Percentiles rank a stretch among this genome's conserved stretches.
Conservation (phyloP, 176 grass and related monocot genomes). For the Zoysia japonica region DNA sequence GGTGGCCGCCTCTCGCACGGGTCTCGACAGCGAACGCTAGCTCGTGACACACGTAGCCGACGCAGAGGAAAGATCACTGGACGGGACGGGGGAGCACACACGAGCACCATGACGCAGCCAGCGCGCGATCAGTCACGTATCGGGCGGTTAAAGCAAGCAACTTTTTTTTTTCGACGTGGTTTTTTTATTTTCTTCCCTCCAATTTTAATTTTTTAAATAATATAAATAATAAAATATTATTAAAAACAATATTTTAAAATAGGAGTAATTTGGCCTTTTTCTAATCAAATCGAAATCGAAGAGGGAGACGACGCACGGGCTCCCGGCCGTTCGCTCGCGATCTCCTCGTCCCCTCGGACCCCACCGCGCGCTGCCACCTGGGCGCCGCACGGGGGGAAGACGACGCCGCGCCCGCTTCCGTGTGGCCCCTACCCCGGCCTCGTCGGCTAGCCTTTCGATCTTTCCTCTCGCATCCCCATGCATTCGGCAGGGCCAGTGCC, state of each 20-base stretch:
- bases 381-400: slow-evolving; percentile 14
- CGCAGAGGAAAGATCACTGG: too few relatives aligned
- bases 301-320: neutral
- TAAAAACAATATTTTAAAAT: too few relatives aligned
- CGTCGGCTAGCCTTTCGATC: neutral
- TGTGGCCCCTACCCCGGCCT: neutral
- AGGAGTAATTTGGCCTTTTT: too few relatives aligned
- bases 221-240: too few relatives aligned
- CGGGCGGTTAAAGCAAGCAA: neutral
- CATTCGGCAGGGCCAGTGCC: neutral
- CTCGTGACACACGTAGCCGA: neutral
- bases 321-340: slow-evolving; percentile 59
- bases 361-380: slow-evolving; percentile 10
- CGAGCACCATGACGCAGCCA: neutral
- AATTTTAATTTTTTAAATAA: too few relatives aligned
- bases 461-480: slow-evolving; percentile 41
- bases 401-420: slow-evolving; percentile 43
- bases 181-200: neutral
- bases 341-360: slow-evolving; percentile 10
- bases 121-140: neutral
- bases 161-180: neutral
- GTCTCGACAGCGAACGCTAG: neutral
- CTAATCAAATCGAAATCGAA: too few relatives aligned
- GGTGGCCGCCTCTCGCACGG: neutral
- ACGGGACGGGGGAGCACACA: neutral